Conservation (phyloP, 306 rosid genomes). For the Vicia faba region DNA sequence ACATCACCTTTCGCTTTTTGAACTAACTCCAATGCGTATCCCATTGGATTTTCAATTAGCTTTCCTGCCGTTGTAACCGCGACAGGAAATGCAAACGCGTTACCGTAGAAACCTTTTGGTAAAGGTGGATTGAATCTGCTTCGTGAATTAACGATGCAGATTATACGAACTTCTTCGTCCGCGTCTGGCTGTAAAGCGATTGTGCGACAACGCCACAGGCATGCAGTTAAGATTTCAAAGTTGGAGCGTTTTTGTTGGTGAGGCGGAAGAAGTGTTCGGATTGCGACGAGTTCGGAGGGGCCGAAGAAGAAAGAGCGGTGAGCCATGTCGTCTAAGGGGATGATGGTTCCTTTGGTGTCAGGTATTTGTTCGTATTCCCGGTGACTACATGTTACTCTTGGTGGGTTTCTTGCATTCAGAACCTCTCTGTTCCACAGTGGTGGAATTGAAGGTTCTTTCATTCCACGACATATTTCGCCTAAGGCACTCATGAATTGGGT, state of each 20-base stretch:
- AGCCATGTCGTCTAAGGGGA: slow-evolving; percentile 53
- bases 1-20: slow-evolving; percentile 50
- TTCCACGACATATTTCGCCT: slow-evolving; percentile 53
- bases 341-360: slow-evolving; percentile 48
- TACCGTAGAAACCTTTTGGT: slow-evolving; percentile 63
- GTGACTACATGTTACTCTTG: slow-evolving; percentile 44
- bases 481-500: slow-evolving; percentile 56
- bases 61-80: slow-evolving; percentile 53
- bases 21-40: slow-evolving; percentile 56
- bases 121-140: slow-evolving; percentile 50
- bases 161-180: slow-evolving; percentile 51
- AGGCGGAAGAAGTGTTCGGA: slow-evolving; percentile 45
- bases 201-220: slow-evolving; percentile 64
- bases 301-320: slow-evolving; percentile 60
- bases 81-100: slow-evolving; percentile 46
- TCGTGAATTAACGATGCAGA: slow-evolving; percentile 48
- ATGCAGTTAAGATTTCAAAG: slow-evolving; percentile 53
- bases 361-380: slow-evolving; percentile 51
- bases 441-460: slow-evolving; percentile 34
- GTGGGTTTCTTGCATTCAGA: slow-evolving; percentile 49
- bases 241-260: slow-evolving; percentile 26
- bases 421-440: slow-evolving; percentile 54
- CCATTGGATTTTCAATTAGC: slow-evolving; percentile 47
- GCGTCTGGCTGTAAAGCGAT: slow-evolving; percentile 11
- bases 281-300: slow-evolving; percentile 43